Evolutionary conservation across 441 rosid genomes (phyloP), one percentile per base, ranked within the genome.

Genomic region (Adansonia madagascariensis): DNA sequence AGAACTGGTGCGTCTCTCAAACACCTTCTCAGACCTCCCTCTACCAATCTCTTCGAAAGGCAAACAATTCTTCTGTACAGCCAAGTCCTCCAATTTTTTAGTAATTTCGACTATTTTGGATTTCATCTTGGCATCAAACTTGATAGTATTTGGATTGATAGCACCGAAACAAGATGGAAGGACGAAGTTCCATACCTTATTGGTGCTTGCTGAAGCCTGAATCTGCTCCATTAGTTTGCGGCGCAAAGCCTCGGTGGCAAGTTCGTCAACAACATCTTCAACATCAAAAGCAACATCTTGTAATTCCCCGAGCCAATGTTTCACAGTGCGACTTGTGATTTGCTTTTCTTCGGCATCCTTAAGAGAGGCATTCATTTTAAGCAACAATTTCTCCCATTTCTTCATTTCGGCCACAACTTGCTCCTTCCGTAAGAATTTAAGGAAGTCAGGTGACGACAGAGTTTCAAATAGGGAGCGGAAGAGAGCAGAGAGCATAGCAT

Each of bases 261-360:
- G 70, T 60, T 75, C 82, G 8, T 79, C 82, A 10, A 79, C 47
- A 17, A 79, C 18, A 31, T 79, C 82, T 24, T 79, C 82, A 1
- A 39, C 71, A 70, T 79, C 75, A 22, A 67, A 79, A 11, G 75
- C 75, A 63, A 75, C 22, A 22, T 79, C 55, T 14, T 17, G 63
- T 39, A 79, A 52, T 8, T 78, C 72, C 15, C 11, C 6, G 72
- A 78, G 72, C 77, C 81, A 78, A 9, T 3, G 14, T 27, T 17
- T 44, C n/a, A 73, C 77, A 1, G 47, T 11, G 5, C 11, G 44
- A 47, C 49, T 55, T 2, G 77, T 31, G 47, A 10, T 50, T 27
- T 70, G 77, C 64, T 73, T 64, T 22, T 73, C 67, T 55, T 78
- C 77, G 15, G 81, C 81, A 41, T 73, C 81, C 31, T 41, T 50